A percentile compares a stretch with the other conserved stretches of the same genome.
phyloP scores from a whole-genome alignment of 768 basidiomycete genomes.

The Symmetrospora coprosmae region DNA sequence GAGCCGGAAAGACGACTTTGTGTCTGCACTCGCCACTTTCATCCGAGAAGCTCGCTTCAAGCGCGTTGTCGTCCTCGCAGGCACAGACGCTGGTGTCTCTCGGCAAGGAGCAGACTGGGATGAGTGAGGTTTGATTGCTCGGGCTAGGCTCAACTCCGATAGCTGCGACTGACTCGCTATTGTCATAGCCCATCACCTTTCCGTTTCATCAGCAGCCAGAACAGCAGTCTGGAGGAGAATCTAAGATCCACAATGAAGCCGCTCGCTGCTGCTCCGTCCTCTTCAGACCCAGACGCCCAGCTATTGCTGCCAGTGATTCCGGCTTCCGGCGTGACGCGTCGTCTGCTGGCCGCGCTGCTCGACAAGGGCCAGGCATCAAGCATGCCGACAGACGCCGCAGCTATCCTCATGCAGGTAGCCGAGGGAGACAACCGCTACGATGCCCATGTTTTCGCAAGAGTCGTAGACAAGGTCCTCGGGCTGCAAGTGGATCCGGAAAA shows the following conservation, averaged over 20 bases:
- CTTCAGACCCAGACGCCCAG: neutral
- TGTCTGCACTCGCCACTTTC: neutral
- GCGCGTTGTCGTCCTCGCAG: slow-evolving; percentile 3
- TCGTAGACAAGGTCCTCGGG: neutral
- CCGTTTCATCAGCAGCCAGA: neutral
- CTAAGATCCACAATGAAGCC: neutral
- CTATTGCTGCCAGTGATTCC: slow-evolving; percentile 1
- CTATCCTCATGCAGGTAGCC: slow-evolving; percentile 7
- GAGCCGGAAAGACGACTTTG: slow-evolving; percentile 14
- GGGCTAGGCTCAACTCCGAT: too few species aligned
- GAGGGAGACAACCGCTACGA: slow-evolving; percentile 20
- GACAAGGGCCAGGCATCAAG: too few species aligned
- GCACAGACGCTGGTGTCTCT: slow-evolving; percentile 12
- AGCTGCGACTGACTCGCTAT: too few species aligned
- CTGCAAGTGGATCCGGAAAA: neutral
- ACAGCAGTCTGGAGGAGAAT: neutral
- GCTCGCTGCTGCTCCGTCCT: neutral
- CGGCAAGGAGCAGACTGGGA: slow-evolving; percentile 2
- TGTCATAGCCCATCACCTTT: slow-evolving; percentile 13
- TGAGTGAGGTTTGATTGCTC: too few species aligned
- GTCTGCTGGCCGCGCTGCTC: slow-evolving; percentile 1
- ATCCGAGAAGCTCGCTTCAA: neutral
- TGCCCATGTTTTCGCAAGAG: slow-evolving; percentile 6
- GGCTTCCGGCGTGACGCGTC: slow-evolving; percentile 14
- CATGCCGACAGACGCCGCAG: neutral